phyloP scores from a whole-genome alignment of 129 eudicot species.

The Helianthus tuberosus region DNA sequence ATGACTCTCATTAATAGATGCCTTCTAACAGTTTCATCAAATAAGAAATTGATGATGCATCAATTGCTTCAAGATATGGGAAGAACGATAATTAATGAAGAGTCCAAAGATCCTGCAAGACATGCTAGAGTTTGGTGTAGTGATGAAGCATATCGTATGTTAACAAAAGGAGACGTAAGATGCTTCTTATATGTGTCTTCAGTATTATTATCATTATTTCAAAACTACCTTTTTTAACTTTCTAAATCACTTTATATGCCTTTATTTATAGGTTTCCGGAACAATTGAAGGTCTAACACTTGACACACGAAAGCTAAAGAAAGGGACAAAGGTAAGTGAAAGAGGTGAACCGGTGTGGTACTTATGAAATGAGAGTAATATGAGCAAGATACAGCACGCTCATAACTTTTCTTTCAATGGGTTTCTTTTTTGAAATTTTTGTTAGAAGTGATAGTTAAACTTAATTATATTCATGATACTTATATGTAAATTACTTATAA shows the following conservation, averaged over 20 bases:
- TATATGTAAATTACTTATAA: too few species aligned
- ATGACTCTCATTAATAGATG: too few species aligned
- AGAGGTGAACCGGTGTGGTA: neutral
- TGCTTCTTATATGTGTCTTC: constrained; percentile 24
- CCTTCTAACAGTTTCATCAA: too few species aligned
- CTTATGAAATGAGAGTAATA: too few species aligned
- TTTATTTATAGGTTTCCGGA: constrained; percentile 11
- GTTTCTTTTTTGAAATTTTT: too few species aligned
- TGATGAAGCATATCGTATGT: constrained; percentile 15
- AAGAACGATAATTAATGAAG: constrained; percentile 30
- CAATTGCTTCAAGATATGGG: too few species aligned
- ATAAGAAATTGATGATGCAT: too few species aligned
- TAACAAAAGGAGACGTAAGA: constrained; percentile 18
- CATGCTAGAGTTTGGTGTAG: constrained; percentile 21
- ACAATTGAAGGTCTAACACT: constrained; percentile 24
- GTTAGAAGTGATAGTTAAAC: too few species aligned
- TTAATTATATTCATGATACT: too few species aligned
- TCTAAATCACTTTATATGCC: neutral
- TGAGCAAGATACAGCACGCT: too few species aligned
- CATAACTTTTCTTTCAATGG: too few species aligned
- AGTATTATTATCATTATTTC: neutral
- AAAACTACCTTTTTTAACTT: neutral
- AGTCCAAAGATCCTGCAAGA: constrained; percentile 29
- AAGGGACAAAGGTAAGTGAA: constrained; percentile 7
- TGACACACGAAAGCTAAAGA: constrained; percentile 22